Evolutionary conservation across 306 rosid genomes (phyloP), one percentile per base, ranked within the genome.

Genomic region (Vachellia pachyceras): DNA sequence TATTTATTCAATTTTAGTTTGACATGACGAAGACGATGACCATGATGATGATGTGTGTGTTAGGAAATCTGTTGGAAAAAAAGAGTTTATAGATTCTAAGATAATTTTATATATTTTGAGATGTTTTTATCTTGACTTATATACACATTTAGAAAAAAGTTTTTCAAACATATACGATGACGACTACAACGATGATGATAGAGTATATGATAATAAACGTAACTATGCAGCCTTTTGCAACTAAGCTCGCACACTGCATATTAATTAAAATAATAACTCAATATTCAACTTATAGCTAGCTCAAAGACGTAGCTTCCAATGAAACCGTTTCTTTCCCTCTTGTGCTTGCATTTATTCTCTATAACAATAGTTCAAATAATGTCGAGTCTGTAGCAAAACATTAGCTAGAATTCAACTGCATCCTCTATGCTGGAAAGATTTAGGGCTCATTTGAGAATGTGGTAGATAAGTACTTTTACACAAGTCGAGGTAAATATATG

Each of bases 171-270:
- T n/a, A n/a, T n/a, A n/a, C n/a, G n/a, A n/a, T n/a, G n/a, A n/a
- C n/a, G n/a, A n/a, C n/a, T n/a, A n/a, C n/a, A n/a, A n/a, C n/a
- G n/a, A n/a, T n/a, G n/a, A n/a, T n/a, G n/a, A n/a, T n/a, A n/a
- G 22, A 54, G 22, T 6, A 7, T 39, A 12, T 39, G 12, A 68
- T 55, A 55, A 63, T 80, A 22, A 41, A 37, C 79, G 63, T 79
- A 70, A 82, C 75, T 66, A 9, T 36, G 68, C 84, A 76, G 76
- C 85, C 86, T 83, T 86, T 86, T 67, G 35, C 77, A 79, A 37
- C 54, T 5, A 70, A 76, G 23, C 20, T n/a, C n/a, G n/a, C n/a
- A 79, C 75, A 76, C 65, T 66, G 39, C 71, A 73, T 35, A 35
- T 6, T 35, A 35, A 36, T 15, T 54, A n/a, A n/a, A 54, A 17